These are phyloP conservation scores for Backusella tuberculispora DNA, from an alignment of 192 early-diverging fungal genomes.

Conservation along the genomic window DNA sequence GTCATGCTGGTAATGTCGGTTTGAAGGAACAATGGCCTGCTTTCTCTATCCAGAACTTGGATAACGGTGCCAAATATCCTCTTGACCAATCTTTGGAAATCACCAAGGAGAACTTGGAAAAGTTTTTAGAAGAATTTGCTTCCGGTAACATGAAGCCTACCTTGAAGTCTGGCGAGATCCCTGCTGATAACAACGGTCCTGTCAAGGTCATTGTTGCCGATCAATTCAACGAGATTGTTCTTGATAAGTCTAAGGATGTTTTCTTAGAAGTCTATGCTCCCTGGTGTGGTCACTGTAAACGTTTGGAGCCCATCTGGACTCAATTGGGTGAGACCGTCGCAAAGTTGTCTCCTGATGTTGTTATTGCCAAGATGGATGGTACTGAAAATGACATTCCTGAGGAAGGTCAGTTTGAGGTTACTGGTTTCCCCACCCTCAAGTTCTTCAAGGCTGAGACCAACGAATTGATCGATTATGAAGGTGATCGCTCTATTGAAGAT, in stretches of 20 bases:
- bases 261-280: constrained; percentile 94
- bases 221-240: constrained; percentile 82
- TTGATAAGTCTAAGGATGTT: constrained; percentile 86
- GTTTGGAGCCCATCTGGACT: constrained; percentile 79
- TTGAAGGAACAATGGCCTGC: constrained; percentile 93
- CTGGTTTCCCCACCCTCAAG: constrained; percentile 96
- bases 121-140: constrained; percentile 69
- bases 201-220: constrained; percentile 91
- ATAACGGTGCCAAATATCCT: constrained; percentile 82
- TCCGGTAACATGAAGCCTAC: constrained; percentile 72
- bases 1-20: constrained; percentile 87
- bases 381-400: constrained; percentile 93
- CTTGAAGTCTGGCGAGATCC: constrained; percentile 84
- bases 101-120: constrained; percentile 57
- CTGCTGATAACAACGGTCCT: constrained; percentile 82
- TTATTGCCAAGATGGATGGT: constrained; percentile 93
- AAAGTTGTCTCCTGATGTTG: constrained; percentile 46
- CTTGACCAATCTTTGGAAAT: constrained; percentile 75
- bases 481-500: constrained; percentile 79
- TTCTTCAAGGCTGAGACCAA: constrained; percentile 86
- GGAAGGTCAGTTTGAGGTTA: constrained; percentile 64
- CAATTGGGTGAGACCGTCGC: constrained; percentile 65
- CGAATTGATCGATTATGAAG: constrained; percentile 79
- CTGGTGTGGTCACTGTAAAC: constrained; percentile 87
- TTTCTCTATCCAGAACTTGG: constrained; percentile 84